A percentile compares a stretch with the other conserved stretches of the same genome.
phyloP scores from a whole-genome alignment of 75 land plant genomes.

The Ceratopteris richardii region DNA sequence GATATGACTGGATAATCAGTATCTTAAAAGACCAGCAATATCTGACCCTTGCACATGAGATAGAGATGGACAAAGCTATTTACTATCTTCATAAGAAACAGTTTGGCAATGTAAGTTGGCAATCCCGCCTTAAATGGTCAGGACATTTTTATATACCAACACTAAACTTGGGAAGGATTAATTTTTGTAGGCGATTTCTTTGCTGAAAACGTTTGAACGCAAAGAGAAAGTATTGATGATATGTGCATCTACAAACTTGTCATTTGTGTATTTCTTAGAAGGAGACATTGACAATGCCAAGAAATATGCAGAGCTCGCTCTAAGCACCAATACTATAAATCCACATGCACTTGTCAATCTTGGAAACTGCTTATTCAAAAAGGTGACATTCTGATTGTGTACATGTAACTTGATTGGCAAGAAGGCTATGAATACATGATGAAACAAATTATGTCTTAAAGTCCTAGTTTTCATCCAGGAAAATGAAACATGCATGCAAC shows the following conservation, averaged over 20 bases:
- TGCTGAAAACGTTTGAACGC: conserved; percentile 32
- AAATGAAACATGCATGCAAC: too few species aligned
- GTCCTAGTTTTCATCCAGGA: too few species aligned
- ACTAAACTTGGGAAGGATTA: too few species aligned
- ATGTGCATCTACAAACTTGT: conserved; percentile 38
- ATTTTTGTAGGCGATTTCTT: conserved; percentile 29
- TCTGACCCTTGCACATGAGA: conserved; percentile 33
- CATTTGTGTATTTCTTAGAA: conserved; percentile 32
- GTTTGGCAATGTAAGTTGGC: conserved; percentile 24
- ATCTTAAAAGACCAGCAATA: conserved; percentile 34
- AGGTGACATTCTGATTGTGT: too few species aligned
- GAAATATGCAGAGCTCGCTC: conserved; percentile 31
- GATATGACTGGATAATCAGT: conserved; percentile 33
- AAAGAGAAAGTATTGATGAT: conserved; percentile 32
- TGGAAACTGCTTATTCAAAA: conserved; percentile 28
- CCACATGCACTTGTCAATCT: conserved; percentile 29
- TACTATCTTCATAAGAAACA: conserved; percentile 25
- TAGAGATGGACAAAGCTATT: conserved; percentile 39
- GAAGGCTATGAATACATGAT: too few species aligned
- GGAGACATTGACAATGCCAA: conserved; percentile 31
- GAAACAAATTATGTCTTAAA: too few species aligned
- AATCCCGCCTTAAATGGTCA: too few species aligned
- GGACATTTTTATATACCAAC: too few species aligned
- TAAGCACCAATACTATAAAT: conserved; percentile 24
- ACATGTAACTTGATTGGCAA: background rate